Evolutionary conservation across 2,329 filamentous ascomycete genomes (phyloP).

Genomic region (Aspergillus piperis): DNA sequence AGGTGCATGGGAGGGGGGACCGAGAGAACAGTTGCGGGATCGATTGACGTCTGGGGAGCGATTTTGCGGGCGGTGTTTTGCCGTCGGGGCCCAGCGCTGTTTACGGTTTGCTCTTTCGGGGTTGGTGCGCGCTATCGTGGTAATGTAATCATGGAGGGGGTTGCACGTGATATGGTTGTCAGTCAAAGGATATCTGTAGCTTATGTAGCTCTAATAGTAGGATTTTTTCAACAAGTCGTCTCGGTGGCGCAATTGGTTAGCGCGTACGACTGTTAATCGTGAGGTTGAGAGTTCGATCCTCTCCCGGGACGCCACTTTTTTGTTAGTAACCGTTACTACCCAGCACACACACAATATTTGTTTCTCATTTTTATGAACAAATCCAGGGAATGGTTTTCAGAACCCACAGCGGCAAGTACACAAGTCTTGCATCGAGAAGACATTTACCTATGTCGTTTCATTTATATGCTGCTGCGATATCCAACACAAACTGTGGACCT

Average conservation of each 20-base stretch:
- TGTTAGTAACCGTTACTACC: no score
- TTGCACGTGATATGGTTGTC: conserved; percentile 8
- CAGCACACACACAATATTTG: no score
- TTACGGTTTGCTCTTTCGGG: conserved; percentile 38
- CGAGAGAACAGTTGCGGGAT: conserved; percentile 6
- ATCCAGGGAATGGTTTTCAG: no score
- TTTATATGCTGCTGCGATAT: no score
- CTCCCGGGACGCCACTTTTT: neutral
- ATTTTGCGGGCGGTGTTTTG: conserved; percentile 27
- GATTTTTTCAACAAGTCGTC: neutral
- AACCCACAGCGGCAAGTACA: no score
- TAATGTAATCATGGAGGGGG: conserved; percentile 25
- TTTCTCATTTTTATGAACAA: no score
- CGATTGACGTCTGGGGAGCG: conserved; percentile 13
- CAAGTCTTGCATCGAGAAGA: no score
- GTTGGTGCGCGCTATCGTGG: conserved; percentile 22
- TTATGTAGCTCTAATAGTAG: neutral
- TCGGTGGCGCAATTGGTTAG: conserved; percentile 5
- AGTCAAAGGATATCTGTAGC: neutral
- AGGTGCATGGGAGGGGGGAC: conserved; percentile 30
- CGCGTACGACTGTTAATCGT: conserved; percentile 6
- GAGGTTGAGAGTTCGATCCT: conserved; percentile 6
- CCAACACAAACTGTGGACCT: no score
- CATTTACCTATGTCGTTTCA: no score
- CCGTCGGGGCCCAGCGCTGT: conserved; percentile 30